These are phyloP conservation scores for Sodiomyces alkalinus DNA, from an alignment of 2,329 filamentous ascomycete species.

Conservation along the genomic window DNA sequence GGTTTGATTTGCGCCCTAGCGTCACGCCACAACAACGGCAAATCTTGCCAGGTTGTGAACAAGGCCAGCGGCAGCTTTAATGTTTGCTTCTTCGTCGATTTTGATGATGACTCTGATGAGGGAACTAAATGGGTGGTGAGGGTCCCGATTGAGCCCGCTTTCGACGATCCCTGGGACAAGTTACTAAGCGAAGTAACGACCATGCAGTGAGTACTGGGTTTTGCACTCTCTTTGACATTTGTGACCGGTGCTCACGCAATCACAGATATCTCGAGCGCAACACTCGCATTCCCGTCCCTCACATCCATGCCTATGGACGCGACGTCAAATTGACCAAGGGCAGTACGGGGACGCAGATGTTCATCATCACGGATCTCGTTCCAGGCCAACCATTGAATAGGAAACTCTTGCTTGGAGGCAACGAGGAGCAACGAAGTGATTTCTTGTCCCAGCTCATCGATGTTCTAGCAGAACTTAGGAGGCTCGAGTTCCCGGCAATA, in stretches of 20 bases:
- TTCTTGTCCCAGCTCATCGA: slow-evolving; percentile 13
- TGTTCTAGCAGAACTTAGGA: slow-evolving; percentile 11
- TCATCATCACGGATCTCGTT: slow-evolving; percentile 10
- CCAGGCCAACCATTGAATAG: slow-evolving; percentile 9
- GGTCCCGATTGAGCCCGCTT: slow-evolving; percentile 10
- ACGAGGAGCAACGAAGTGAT: slow-evolving; percentile 3
- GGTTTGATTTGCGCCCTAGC: slow-evolving; percentile 10
- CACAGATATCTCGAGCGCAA: slow-evolving; percentile 10
- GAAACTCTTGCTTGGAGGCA: slow-evolving; percentile 2
- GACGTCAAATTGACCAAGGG: slow-evolving; percentile 2
- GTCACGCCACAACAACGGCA: slow-evolving; percentile 9
- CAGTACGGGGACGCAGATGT: slow-evolving; percentile 5
- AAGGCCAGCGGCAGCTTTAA: slow-evolving; percentile 10
- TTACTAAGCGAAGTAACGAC: slow-evolving; percentile 13
- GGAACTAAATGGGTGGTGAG: slow-evolving; percentile 10
- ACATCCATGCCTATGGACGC: slow-evolving; percentile 9
- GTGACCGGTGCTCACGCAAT: slow-evolving; percentile 1
- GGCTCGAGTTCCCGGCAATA: slow-evolving; percentile 9
- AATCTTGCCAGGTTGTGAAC: slow-evolving; percentile 7
- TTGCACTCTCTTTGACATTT: slow-evolving; percentile 1
- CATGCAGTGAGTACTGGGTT: slow-evolving; percentile 6
- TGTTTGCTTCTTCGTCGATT: slow-evolving; percentile 11
- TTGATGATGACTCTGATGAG: slow-evolving; percentile 3
- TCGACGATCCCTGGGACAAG: slow-evolving; percentile 12
- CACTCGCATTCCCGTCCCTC: slow-evolving; percentile 11